Evolutionary conservation across 495 filamentous ascomycete genomes (phyloP), one percentile per base, ranked within the genome.

Genomic region (Jackrogersella minutella): DNA sequence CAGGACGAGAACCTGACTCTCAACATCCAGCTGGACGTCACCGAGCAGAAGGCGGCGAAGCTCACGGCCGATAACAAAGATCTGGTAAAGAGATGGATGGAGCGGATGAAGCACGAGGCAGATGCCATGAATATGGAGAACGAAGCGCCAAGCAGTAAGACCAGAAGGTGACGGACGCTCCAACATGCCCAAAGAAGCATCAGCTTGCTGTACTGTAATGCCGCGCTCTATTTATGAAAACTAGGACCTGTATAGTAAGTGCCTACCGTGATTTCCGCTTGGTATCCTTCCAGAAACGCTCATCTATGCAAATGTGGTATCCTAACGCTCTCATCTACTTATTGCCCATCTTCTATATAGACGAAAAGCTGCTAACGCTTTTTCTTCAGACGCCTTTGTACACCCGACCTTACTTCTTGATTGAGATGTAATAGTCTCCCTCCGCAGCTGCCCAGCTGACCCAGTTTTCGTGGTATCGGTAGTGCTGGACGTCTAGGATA

Each of bases 391-490:
- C 3, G 5, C 10, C 13, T 28, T n/a, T 17, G 51, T 33, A 39
- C 11, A 7, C 14, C 9, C 16, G 34, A 22, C 34, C 26, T 77
- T 52, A 80, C 68, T 96, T 93, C 78, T 93, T 96, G 8, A 85
- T 93, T 43, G 93, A 91, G 64, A 98, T 90, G 69, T 88, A 97
- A 71, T 93, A 99, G 46, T 86, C 87, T 37, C 93, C 96, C 19
- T 88, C 85, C 58, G 87, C 86, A 68, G 90, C 88, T 2, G 91
- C 96, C 95, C 95, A 99, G 76, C 93, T 97, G 62, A 99, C 95
- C 69, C 86, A 88, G 37, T 87, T 86, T 24, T 88, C 89, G 70
- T 88, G 93, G 69, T 96, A 97, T 44, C 89, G 84, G 68, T 86
- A 85, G 68, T 90, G 81, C 65, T 91, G 83, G 55, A 93, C 91